Conservation (phyloP, 306 rosid genomes). For the Fragaria nilgerrensis region DNA sequence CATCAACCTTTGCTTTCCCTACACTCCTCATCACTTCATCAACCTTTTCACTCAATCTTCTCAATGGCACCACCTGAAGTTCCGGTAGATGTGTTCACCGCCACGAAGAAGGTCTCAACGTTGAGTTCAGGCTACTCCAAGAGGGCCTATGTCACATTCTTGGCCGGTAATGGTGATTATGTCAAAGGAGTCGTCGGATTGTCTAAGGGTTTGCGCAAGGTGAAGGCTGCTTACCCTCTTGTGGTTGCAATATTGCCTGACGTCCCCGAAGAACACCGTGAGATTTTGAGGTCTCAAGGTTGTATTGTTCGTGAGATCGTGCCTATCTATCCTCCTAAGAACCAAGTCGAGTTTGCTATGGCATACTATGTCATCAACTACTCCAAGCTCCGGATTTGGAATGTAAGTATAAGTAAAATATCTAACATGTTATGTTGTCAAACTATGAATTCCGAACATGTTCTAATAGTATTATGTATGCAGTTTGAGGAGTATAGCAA, state of each 20-base stretch:
- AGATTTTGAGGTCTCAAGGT: constrained; percentile 46
- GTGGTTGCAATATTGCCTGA: constrained; percentile 63
- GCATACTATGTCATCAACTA: constrained; percentile 68
- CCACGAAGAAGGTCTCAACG: constrained; percentile 20
- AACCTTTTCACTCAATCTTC: not conserved
- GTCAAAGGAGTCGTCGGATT: constrained; percentile 62
- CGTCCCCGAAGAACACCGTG: constrained; percentile 60
- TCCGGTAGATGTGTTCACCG: constrained; percentile 21
- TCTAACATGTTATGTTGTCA: not conserved
- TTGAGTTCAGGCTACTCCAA: constrained; percentile 19
- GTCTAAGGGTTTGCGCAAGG: constrained; percentile 60
- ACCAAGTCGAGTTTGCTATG: constrained; percentile 58
- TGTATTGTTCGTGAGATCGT: constrained; percentile 54
- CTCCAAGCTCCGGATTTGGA: constrained; percentile 73
- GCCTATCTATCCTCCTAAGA: constrained; percentile 57
- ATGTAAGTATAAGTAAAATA: constrained; percentile 32
- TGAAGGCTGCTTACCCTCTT: constrained; percentile 48
- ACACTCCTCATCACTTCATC: constrained; percentile 22
- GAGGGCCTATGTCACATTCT: constrained; percentile 55
- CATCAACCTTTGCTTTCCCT: constrained; percentile 12
- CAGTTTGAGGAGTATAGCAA: constrained; percentile 60
- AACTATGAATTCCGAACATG: not conserved
- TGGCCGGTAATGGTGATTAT: constrained; percentile 62
- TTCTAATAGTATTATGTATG: not conserved
- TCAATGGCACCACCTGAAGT: constrained; percentile 38